Evolutionary conservation across 2,329 filamentous ascomycete genomes (phyloP).

Genomic region (Fusarium denticulatum): DNA sequence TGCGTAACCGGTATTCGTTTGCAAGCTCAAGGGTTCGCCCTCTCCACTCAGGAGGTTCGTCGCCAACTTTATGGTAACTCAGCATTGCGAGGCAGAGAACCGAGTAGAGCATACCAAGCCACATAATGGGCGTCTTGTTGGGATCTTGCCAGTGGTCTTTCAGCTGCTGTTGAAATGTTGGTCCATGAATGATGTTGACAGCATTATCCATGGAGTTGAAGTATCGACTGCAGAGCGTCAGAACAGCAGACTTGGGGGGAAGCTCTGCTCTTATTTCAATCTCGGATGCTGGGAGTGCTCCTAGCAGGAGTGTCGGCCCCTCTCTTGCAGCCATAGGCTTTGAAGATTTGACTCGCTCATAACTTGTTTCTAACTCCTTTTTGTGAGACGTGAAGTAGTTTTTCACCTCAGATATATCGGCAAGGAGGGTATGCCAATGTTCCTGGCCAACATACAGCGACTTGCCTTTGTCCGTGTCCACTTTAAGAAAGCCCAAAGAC

Average conservation of each 20-base stretch:
- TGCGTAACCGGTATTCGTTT: slow-evolving; percentile 73
- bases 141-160: slow-evolving; percentile 76
- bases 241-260: slow-evolving; percentile 82
- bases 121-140: slow-evolving; percentile 77
- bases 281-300: slow-evolving; percentile 75
- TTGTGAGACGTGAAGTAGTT: slow-evolving; percentile 88
- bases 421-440: slow-evolving; percentile 83
- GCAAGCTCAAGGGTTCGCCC: slow-evolving; percentile 70
- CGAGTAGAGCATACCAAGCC: slow-evolving; percentile 80
- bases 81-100: slow-evolving; percentile 81
- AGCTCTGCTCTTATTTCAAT: slow-evolving; percentile 82
- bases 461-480: slow-evolving; percentile 80
- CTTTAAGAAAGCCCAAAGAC: slow-evolving; percentile 83
- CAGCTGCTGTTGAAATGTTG: slow-evolving; percentile 82
- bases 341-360: slow-evolving; percentile 76
- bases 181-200: slow-evolving; percentile 81
- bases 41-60: slow-evolving; percentile 82
- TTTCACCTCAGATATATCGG: slow-evolving; percentile 91
- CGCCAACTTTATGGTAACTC: slow-evolving; percentile 81
- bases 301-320: slow-evolving; percentile 82
- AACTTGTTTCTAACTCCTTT: slow-evolving; percentile 86
- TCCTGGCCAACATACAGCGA: slow-evolving; percentile 84
- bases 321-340: slow-evolving; percentile 69
- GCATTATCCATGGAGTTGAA: slow-evolving; percentile 83
- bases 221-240: slow-evolving; percentile 86